Evolutionary conservation across 2,329 filamentous ascomycete genomes (phyloP), one percentile per base, ranked within the genome.

Genomic region (Verticillium nonalfalfae): DNA sequence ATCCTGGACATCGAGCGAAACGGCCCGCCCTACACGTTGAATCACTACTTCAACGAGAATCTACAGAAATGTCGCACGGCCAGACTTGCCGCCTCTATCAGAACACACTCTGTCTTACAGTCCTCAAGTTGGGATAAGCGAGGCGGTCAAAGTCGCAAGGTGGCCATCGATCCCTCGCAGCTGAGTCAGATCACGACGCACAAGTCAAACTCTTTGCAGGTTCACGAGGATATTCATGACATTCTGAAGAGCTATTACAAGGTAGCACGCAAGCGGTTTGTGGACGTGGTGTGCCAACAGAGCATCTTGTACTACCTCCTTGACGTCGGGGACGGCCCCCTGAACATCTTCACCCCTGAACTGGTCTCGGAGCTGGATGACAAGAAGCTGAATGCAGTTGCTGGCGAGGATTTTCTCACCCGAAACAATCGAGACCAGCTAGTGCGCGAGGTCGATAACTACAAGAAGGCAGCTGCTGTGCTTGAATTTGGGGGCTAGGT

Each of bases 251-350:
- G 81, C 1, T 90, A 87, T 70, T 90, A 90, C 74, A 79, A 83
- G 33, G 81, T 89, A 1, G 78, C 85, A 0, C 77, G 76, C 13
- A 83, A 83, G 67, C 80, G 86, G 0, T 89, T 91, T 61, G 79
- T 88, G 1, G 88, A 91, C 65, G 81, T 77, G 3, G 71, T 91
- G 1, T 85, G 78, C 67, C 79, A 81, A 63, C 87, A 90, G 64
- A 84, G 79, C 0, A 74, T 83, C 1, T 79, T 83, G 54, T 73
- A 85, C 66, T 77, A 78, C 62, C 75, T 90, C 0, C 71, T 89
- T 0, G 73, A 72, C 1, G 79, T 81, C 0, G 67, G 76, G 0
- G 64, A 76, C 0, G 81, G 81, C 6, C 86, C 86, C 0, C 72
- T 88, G 1, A 75, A 72, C 10, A 71, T 85, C 0, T 80, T 90